Evolutionary conservation across 441 rosid genomes (phyloP).

Genomic region (Erodium texanum): DNA sequence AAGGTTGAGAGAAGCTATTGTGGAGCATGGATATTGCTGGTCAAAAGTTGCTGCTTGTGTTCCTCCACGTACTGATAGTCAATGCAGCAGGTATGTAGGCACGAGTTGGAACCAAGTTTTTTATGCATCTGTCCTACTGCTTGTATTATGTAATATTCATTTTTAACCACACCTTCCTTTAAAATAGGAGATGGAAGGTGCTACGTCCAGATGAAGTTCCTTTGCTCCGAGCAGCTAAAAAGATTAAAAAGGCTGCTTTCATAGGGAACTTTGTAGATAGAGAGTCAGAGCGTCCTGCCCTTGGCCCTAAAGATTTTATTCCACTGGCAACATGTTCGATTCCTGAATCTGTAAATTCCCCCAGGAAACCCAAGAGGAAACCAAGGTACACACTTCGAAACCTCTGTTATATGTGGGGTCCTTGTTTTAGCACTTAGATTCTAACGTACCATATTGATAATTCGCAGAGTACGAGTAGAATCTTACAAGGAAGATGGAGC

Average conservation of each 20-base stretch:
- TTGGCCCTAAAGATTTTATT: constrained; percentile 50
- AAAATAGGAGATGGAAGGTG: constrained; percentile 63
- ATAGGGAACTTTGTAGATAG: constrained; percentile 77
- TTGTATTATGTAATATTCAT: neutral
- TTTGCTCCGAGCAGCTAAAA: constrained; percentile 48
- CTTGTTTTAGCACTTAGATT: neutral
- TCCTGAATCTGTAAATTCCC: constrained; percentile 20
- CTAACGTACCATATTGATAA: neutral
- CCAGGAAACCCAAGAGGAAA: constrained; percentile 33
- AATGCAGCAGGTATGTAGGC: constrained; percentile 55
- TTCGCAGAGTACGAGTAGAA: neutral
- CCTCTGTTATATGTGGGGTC: neutral
- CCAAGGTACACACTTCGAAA: constrained; percentile 30
- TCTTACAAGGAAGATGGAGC: neutral
- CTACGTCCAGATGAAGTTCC: constrained; percentile 58
- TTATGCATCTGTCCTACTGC: constrained; percentile 2
- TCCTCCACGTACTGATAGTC: constrained; percentile 69
- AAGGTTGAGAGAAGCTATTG: constrained; percentile 49
- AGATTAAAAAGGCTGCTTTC: constrained; percentile 35
- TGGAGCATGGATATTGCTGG: constrained; percentile 64
- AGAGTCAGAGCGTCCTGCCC: constrained; percentile 65
- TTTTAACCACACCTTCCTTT: neutral
- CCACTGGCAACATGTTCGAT: constrained; percentile 25
- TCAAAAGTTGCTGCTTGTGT: constrained; percentile 57
- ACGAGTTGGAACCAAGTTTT: constrained; percentile 6